A percentile compares a stretch with the other conserved stretches of the same genome.
Conservation (phyloP, 2,329 filamentous ascomycete genomes). For the Penicillium sp. region DNA sequence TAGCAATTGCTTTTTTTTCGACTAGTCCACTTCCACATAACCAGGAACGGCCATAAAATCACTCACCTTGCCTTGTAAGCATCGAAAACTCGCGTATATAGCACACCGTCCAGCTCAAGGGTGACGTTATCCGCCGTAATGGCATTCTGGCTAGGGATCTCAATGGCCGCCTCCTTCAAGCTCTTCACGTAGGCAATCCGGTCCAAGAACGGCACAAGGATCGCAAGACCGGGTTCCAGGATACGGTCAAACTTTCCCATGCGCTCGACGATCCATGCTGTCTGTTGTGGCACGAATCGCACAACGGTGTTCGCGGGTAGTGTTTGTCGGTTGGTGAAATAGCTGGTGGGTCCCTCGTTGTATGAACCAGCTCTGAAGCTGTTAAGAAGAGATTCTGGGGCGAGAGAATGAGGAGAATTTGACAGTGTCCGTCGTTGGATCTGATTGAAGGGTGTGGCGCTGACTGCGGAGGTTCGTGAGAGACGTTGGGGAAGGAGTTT, state of each 20-base stretch:
- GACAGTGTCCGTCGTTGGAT: constrained; percentile 31
- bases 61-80: constrained; percentile 91
- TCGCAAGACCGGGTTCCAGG: constrained; percentile 82
- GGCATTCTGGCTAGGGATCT: constrained; percentile 95
- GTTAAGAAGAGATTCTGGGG: constrained; percentile 35
- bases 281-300: constrained; percentile 98
- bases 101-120: constrained; percentile 87
- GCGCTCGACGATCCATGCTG: constrained; percentile 98
- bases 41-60: not conserved
- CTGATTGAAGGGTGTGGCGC: constrained; percentile 22
- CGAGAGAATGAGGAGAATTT: constrained; percentile 27
- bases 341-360: constrained; percentile 59
- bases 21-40: constrained; percentile 3
- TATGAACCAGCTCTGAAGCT: constrained; percentile 26
- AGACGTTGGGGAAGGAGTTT: constrained; percentile 25
- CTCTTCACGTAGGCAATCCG: constrained; percentile 97
- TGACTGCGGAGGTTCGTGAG: constrained; percentile 13
- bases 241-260: constrained; percentile 98
- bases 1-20: not conserved
- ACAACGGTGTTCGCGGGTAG: constrained; percentile 92
- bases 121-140: constrained; percentile 99
- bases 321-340: constrained; percentile 65
- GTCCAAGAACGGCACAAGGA: constrained; percentile 87
- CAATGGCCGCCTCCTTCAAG: constrained; percentile 90
- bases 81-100: constrained; percentile 95